Percentiles rank a stretch among this genome's conserved stretches.
phyloP scores from a whole-genome alignment of 2,329 filamentous ascomycete genomes.

The Penicillium sp. region DNA sequence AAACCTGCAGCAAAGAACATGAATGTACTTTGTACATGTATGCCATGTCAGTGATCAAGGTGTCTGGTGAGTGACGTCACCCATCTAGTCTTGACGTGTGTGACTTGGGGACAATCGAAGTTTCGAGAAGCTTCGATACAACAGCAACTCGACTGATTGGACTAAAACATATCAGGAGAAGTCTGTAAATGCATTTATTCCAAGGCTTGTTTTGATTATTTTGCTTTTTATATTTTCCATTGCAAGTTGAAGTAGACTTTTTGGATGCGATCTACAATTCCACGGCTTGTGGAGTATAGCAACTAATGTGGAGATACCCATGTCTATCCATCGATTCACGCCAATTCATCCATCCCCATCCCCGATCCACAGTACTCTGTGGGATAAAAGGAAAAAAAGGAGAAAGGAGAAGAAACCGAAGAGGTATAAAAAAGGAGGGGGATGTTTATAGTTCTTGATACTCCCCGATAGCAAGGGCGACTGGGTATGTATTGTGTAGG shows the following conservation, averaged over 20 bases:
- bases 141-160: background rate
- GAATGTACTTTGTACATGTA: background rate
- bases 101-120: conserved; percentile 36
- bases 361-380: background rate
- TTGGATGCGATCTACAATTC: background rate
- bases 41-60: conserved; percentile 10
- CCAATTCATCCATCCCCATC: background rate
- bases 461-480: background rate
- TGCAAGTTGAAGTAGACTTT: background rate
- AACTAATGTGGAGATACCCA: background rate
- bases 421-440: background rate
- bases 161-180: background rate
- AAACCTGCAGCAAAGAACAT: background rate
- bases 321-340: no score
- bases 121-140: conserved; percentile 40
- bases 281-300: no score
- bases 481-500: background rate
- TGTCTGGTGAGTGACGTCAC: conserved; percentile 29
- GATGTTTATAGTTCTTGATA: background rate
- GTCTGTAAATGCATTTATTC: no score
- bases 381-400: background rate
- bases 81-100: conserved; percentile 15
- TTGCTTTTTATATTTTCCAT: background rate
- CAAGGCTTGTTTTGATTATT: no score
- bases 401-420: background rate